A percentile compares a stretch with the other conserved stretches of the same genome.
Evolutionary conservation across 352 stramenopile species (phyloP).

Genomic region (Phytophthora quininea): DNA sequence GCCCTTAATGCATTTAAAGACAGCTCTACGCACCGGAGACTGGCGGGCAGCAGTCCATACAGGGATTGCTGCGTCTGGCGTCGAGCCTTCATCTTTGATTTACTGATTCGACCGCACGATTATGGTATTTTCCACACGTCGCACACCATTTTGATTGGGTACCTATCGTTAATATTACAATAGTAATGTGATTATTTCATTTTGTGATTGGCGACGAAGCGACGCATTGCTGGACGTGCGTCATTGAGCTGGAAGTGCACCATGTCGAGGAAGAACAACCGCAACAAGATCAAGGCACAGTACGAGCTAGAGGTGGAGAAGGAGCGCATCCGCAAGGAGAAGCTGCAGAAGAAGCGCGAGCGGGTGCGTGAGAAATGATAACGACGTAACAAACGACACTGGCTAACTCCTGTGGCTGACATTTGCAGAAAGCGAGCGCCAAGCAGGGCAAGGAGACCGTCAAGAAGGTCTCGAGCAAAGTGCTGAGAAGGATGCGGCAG

Average conservation of each 20-base stretch:
- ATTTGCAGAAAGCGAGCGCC: conserved; percentile 48
- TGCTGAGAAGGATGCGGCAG: conserved; percentile 66
- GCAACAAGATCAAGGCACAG: conserved; percentile 81
- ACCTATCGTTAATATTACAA: conserved; percentile 5
- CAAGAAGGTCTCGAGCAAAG: conserved; percentile 82
- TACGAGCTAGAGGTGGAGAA: conserved; percentile 81
- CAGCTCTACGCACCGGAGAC: conserved; percentile 33
- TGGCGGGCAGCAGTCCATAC: conserved; percentile 37
- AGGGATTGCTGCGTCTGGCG: conserved; percentile 28
- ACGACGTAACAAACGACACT: no score
- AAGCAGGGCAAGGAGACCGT: conserved; percentile 59
- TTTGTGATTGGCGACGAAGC: conserved; percentile 28
- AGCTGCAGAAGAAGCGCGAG: conserved; percentile 75
- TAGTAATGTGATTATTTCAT: conserved; percentile 15
- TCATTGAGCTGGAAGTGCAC: neutral
- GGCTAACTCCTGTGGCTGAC: neutral
- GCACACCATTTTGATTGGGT: conserved; percentile 13
- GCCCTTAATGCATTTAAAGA: neutral
- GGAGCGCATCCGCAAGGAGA: conserved; percentile 75
- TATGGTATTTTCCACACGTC: neutral
- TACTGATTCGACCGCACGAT: conserved; percentile 4
- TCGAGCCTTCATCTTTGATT: conserved; percentile 33
- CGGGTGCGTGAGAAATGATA: conserved; percentile 32
- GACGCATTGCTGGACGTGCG: conserved; percentile 12
- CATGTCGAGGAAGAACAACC: conserved; percentile 87